Evolutionary conservation across 768 basidiomycete species (phyloP).

Genomic region (Kwoniella dendrophila): DNA sequence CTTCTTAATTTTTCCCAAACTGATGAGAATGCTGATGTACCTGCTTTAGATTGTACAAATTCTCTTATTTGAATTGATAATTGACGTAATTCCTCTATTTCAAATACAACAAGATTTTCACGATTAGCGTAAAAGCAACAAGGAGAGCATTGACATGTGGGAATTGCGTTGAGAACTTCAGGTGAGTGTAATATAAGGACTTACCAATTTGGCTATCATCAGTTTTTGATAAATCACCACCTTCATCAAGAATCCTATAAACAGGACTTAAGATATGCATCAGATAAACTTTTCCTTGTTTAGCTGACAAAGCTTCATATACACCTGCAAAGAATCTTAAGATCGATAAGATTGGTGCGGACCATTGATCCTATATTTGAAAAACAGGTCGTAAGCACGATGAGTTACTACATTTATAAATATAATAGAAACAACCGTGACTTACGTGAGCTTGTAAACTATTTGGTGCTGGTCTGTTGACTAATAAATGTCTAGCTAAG

Average conservation of each 20-base stretch:
- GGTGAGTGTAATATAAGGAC: slow-evolving; percentile 9
- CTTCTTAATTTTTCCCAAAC: slow-evolving; percentile 81
- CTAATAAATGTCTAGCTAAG: slow-evolving; percentile 61
- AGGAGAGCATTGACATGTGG: neutral
- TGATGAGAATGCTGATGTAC: slow-evolving; percentile 76
- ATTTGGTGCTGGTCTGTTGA: slow-evolving; percentile 44
- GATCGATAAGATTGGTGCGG: slow-evolving; percentile 74
- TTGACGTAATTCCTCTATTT: slow-evolving; percentile 76
- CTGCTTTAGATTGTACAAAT: slow-evolving; percentile 82
- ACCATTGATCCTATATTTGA: slow-evolving; percentile 72
- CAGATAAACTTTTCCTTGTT: slow-evolving; percentile 68
- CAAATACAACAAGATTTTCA: neutral
- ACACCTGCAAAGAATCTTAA: slow-evolving; percentile 95
- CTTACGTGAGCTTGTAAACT: slow-evolving; percentile 23
- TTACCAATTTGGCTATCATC: slow-evolving; percentile 40
- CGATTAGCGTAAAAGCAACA: neutral
- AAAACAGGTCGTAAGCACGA: neutral
- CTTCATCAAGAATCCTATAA: slow-evolving; percentile 84
- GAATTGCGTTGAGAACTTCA: too few species aligned
- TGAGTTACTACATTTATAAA: neutral
- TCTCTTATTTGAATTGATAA: slow-evolving; percentile 81
- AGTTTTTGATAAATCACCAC: slow-evolving; percentile 53
- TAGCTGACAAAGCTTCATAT: slow-evolving; percentile 68
- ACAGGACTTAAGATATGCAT: slow-evolving; percentile 83
- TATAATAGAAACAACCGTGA: neutral